Evolutionary conservation across 208 protist genomes (phyloP).

Genomic region (Leishmania lainsoni): DNA sequence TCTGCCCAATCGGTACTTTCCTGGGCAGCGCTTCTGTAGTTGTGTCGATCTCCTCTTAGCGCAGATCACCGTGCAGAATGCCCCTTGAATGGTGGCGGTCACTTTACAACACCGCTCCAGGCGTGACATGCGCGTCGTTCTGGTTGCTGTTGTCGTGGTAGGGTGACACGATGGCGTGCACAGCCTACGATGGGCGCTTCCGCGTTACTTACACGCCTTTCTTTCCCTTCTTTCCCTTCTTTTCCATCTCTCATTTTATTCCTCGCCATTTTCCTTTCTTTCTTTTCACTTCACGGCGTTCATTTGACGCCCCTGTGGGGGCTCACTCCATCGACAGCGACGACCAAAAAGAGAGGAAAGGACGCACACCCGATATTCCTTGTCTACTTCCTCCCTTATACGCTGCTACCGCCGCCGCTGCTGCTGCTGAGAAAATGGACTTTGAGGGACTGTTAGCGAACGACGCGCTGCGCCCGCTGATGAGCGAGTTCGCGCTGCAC

Average conservation of each 20-base stretch:
- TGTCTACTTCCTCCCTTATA: neutral
- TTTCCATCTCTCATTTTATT: neutral
- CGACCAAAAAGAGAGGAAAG: neutral
- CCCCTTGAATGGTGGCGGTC: neutral
- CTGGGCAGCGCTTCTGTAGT: neutral
- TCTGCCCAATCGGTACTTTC: neutral
- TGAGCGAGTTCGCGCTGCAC: conserved; percentile 23
- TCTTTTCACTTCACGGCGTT: neutral
- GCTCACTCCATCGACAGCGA: neutral
- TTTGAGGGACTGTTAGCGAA: conserved; percentile 26
- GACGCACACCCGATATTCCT: neutral
- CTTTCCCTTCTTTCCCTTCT: neutral
- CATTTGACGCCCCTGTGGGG: neutral
- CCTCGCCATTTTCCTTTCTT: neutral
- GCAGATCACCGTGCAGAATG: neutral
- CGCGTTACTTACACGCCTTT: neutral
- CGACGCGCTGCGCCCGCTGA: conserved; percentile 25
- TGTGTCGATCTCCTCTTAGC: neutral
- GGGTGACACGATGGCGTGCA: neutral
- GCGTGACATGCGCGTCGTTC: neutral
- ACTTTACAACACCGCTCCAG: neutral
- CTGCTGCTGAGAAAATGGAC: conserved; percentile 9
- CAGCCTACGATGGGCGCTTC: neutral
- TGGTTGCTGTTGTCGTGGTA: neutral
- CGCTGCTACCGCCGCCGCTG: neutral